Conservation (phyloP, 2,329 filamentous ascomycete species). For the Arthrobotrys sphaeroides region DNA sequence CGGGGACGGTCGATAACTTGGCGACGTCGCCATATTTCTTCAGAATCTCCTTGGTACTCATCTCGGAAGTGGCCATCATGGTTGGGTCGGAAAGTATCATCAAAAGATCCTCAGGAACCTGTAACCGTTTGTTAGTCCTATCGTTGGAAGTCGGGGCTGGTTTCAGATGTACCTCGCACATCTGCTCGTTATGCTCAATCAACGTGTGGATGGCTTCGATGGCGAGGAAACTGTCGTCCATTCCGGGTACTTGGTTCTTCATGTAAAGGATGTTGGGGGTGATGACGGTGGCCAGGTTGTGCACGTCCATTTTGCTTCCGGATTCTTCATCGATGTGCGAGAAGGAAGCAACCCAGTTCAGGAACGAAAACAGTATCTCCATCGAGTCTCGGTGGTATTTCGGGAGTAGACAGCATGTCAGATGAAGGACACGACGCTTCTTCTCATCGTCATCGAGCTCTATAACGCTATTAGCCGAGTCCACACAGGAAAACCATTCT, state of each 20-base stretch:
- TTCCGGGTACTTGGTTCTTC: constrained; percentile 68
- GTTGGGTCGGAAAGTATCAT: constrained; percentile 83
- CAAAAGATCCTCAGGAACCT: constrained; percentile 94
- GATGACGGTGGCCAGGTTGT: constrained; percentile 96
- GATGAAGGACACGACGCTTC: constrained; percentile 83
- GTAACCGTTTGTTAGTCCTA: constrained; percentile 17
- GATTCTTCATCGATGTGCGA: constrained; percentile 96
- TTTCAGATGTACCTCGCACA: constrained; percentile 82
- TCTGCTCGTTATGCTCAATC: constrained; percentile 92
- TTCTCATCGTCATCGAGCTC: constrained; percentile 82
- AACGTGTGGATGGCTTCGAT: constrained; percentile 92
- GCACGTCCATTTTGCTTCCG: constrained; percentile 98
- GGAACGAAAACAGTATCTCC: constrained; percentile 93
- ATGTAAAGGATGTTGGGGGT: constrained; percentile 92
- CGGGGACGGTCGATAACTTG: constrained; percentile 68
- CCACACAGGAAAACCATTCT: background rate
- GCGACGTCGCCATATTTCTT: constrained; percentile 88
- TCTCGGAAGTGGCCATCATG: constrained; percentile 83
- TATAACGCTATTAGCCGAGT: constrained; percentile 58
- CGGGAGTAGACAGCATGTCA: constrained; percentile 90
- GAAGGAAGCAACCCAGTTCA: constrained; percentile 97
- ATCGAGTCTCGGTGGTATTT: constrained; percentile 92
- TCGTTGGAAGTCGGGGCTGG: background rate
- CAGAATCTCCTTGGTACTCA: constrained; percentile 96
- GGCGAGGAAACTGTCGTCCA: constrained; percentile 90